Conservation (phyloP, 2,329 filamentous ascomycete genomes). For the Daldinia eschscholtzii region DNA sequence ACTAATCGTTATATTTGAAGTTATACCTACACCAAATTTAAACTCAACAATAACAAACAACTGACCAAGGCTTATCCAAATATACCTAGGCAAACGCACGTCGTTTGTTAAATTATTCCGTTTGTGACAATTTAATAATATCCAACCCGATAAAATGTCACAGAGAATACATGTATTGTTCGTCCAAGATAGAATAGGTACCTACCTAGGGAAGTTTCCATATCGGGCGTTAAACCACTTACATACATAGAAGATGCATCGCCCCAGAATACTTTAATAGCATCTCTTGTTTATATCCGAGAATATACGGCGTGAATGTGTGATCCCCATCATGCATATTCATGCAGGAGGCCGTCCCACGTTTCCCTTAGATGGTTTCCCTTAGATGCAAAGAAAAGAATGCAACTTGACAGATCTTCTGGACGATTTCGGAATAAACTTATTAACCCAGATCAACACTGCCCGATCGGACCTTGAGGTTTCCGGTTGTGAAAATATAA, state of each 20-base stretch:
- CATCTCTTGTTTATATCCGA: constrained; percentile 20
- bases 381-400: background rate
- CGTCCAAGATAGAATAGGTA: background rate
- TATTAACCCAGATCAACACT: constrained; percentile 11
- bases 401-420: constrained; percentile 13
- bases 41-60: constrained; percentile 5
- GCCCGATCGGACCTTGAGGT: background rate
- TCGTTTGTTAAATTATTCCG: background rate
- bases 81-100: background rate
- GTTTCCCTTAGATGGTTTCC: background rate
- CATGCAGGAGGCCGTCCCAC: constrained; percentile 27
- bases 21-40: background rate
- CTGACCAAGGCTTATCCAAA: background rate
- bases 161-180: background rate
- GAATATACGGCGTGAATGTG: constrained; percentile 1
- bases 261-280: constrained; percentile 23
- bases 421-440: constrained; percentile 13
- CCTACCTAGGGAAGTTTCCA: background rate
- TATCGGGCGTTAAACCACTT: background rate
- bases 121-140: background rate
- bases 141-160: background rate
- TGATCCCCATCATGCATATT: constrained; percentile 21
- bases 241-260: background rate
- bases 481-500: background rate
- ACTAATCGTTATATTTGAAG: background rate